phyloP scores from a whole-genome alignment of 352 stramenopile species.

The Pythium aphanidermatum region DNA sequence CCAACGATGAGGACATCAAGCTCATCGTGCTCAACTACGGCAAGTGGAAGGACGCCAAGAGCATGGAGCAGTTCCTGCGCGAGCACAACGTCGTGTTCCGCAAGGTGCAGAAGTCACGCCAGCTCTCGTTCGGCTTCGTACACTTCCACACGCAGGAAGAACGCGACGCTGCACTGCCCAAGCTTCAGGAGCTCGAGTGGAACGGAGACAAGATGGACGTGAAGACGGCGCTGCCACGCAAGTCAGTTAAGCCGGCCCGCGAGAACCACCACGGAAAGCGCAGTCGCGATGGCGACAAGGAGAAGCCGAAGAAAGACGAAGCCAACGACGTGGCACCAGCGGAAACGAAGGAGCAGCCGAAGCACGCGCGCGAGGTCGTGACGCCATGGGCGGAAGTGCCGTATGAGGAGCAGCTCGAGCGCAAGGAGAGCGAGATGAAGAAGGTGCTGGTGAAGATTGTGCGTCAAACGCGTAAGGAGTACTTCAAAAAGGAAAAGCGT shows the following conservation, averaged over 20 bases:
- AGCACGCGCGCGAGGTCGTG: constrained; percentile 66
- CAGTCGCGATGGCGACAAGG: constrained; percentile 7
- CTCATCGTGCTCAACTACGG: constrained; percentile 86
- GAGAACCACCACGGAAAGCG: constrained; percentile 8
- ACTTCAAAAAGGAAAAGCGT: constrained; percentile 83
- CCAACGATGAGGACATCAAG: constrained; percentile 61
- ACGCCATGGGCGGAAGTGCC: constrained; percentile 74
- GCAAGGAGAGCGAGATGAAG: constrained; percentile 88
- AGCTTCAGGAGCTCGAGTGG: constrained; percentile 56
- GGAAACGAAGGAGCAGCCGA: constrained; percentile 16
- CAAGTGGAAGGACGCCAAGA: constrained; percentile 79
- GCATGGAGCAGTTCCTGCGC: constrained; percentile 45
- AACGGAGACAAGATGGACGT: constrained; percentile 64
- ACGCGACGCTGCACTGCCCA: constrained; percentile 42
- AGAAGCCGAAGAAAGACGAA: constrained; percentile 8
- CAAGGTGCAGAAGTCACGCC: constrained; percentile 73
- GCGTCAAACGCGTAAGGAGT: constrained; percentile 79
- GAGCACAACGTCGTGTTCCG: constrained; percentile 44
- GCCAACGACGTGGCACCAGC: not conserved
- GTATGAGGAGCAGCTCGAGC: constrained; percentile 78
- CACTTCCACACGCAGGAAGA: constrained; percentile 55
- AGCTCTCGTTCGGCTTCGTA: constrained; percentile 78
- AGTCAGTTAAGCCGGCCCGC: constrained; percentile 19
- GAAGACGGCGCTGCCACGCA: constrained; percentile 57
- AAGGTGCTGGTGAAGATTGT: constrained; percentile 86